Evolutionary conservation across 768 basidiomycete species (phyloP).

Genomic region (Panaeolus cyanescens): DNA sequence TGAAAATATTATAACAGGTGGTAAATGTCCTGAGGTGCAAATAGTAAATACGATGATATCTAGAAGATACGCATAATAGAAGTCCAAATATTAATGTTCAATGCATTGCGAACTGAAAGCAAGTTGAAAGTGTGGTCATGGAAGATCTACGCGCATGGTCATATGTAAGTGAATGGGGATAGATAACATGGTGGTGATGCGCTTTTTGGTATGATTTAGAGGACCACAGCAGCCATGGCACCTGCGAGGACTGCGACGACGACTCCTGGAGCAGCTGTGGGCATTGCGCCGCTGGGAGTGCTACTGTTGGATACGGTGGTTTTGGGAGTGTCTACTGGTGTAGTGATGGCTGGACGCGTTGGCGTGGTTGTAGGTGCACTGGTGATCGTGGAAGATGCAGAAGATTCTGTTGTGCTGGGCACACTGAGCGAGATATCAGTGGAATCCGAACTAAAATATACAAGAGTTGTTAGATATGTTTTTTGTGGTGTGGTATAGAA

Average conservation of each 20-base stretch:
- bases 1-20: too few species aligned
- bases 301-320: neutral
- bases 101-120: too few species aligned
- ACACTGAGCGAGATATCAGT: neutral
- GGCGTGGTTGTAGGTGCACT: neutral
- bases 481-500: neutral
- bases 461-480: neutral
- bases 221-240: neutral
- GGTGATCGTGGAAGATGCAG: neutral
- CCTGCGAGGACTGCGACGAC: neutral
- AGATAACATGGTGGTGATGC: too few species aligned
- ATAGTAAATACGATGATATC: too few species aligned
- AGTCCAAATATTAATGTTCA: too few species aligned
- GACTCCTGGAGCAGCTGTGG: neutral
- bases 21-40: too few species aligned
- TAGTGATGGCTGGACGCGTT: neutral
- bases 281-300: neutral
- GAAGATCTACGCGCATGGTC: too few species aligned
- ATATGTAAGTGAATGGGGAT: too few species aligned
- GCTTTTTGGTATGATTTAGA: too few species aligned
- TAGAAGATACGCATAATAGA: too few species aligned
- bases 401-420: neutral
- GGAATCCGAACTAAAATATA: neutral
- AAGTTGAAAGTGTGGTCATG: too few species aligned
- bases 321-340: neutral